Base-by-base conservation (phyloP, 192 early-diverging fungal genomes). In the Chytriomyces sp. region DNA sequence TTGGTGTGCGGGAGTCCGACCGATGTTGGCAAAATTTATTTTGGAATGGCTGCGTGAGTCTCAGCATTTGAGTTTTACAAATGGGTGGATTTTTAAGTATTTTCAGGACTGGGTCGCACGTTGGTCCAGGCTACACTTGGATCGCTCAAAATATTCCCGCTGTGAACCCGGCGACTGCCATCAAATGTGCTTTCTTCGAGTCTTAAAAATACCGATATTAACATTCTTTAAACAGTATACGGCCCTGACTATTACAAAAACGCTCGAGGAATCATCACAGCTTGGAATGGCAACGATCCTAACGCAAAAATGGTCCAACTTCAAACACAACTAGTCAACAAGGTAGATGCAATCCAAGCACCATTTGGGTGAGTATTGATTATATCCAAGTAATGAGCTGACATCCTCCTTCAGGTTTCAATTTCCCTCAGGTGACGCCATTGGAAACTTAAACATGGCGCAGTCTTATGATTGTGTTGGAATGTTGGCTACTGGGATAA, bases 181-280 rank as follows among this genome's bases (percentile, higher is more conserved):
- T n/a, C n/a, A n/a, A n/a, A n/a, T n/a, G n/a, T n/a, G n/a, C n/a
- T n/a, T n/a, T n/a, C n/a, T n/a, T n/a, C n/a, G n/a, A n/a, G n/a
- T n/a, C n/a, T n/a, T n/a, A n/a, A n/a, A n/a, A n/a, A n/a, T n/a
- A n/a, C n/a, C n/a, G n/a, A n/a, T n/a, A n/a, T n/a, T n/a, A n/a
- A n/a, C n/a, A n/a, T n/a, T n/a, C n/a, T n/a, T n/a, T n/a, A n/a
- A n/a, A n/a, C n/a, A n/a, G 26, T 36, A 37, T 61, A 36, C 32
- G 59, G 59, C 2, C 30, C 59, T 14, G 36, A 61, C 19, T 61
- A 61, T 17, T 61, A 34, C 25, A 37, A 61, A 37, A 17, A 31
- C 14, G 30, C 59, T 3, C 30, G 59, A 61, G 59, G 59, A 37
- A 37, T 61, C 33, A 61, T n/a, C n/a, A n/a, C n/a, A n/a, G n/a